Evolutionary conservation across 768 basidiomycete species (phyloP), one percentile per base, ranked within the genome.

Genomic region (Scleroderma bovista): DNA sequence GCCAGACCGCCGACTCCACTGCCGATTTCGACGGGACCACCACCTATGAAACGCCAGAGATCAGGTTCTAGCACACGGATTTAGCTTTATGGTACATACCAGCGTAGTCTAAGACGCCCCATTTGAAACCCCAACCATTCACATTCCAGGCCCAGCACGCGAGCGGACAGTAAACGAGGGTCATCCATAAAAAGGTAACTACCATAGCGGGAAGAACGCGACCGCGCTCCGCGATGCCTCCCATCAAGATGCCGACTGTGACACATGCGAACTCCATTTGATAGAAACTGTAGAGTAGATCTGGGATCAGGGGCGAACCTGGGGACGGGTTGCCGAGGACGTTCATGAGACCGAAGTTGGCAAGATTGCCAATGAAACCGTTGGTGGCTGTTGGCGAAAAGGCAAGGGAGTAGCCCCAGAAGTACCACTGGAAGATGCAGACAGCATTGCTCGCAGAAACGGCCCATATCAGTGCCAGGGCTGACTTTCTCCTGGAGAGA

Each of bases 41-140:
- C 90, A 39, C 87, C 87, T 86, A 54, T 31, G 40, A 46, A 32
- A 32, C 23, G 31, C 15, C 20, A 37, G 22, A 12, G 12, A 38
- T 57, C 11, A 51, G 16, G 12, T 49, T 47, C 41, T 36, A 13
- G n/a, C n/a, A n/a, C n/a, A n/a, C n/a, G 50, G 37, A 22, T 12
- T 26, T 9, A n/a, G 37, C 11, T 24, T 22, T 34, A 19, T 37
- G 38, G 24, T 52, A 60, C 72, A 60, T 61, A 76, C 90, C 91
- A 48, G 93, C 91, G 62, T 88, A 96, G 65, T 95, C 91, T 42
- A 90, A 73, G 23, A 88, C 86, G 15, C 93, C 93, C 77, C 82
- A 88, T 57, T 79, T 81, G 66, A 83, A 86, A 7, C 78, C 85
- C 93, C 93, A 96, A 2, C 93, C 92, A 52, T 86, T 81, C 0